These are phyloP conservation scores for Narthecium ossifragum DNA, from an alignment of 106 monocot species.

Conservation along the genomic window DNA sequence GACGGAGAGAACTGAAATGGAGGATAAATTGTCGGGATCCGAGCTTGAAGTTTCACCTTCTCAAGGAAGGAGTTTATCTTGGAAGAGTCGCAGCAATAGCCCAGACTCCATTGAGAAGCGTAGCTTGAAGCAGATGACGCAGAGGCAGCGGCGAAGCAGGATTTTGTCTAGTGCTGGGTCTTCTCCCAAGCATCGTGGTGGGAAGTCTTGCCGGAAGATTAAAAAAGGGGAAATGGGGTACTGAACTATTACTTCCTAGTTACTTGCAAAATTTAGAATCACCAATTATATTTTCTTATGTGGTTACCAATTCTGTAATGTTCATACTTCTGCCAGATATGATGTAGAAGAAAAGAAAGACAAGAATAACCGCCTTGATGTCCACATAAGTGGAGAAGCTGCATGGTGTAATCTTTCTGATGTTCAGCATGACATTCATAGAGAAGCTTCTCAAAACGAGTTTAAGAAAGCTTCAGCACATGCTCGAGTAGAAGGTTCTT, in stretches of 20 bases:
- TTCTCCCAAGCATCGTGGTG: constrained; percentile 48
- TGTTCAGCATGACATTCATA: constrained; percentile 6
- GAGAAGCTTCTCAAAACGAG: constrained; percentile 16
- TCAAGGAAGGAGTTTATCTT: constrained; percentile 48
- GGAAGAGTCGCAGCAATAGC: constrained; percentile 52
- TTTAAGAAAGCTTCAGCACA: background rate
- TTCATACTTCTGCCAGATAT: constrained; percentile 24
- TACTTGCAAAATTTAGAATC: background rate
- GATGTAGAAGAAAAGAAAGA: constrained; percentile 24
- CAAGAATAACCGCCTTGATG: constrained; percentile 12
- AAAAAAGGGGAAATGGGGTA: constrained; percentile 43
- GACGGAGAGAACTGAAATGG: constrained; percentile 39
- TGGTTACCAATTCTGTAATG: background rate
- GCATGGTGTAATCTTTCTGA: constrained; percentile 10
- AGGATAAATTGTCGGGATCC: constrained; percentile 57
- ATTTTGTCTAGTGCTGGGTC: constrained; percentile 27
- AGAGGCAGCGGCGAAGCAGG: constrained; percentile 29
- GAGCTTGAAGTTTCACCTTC: constrained; percentile 27
- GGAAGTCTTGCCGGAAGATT: constrained; percentile 80
- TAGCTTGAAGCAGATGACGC: constrained; percentile 43
- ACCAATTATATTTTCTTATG: background rate
- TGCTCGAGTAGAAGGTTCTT: constrained; percentile 1
- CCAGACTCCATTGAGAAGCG: constrained; percentile 41
- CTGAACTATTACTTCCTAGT: background rate
- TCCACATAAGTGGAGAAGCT: constrained; percentile 6